Evolutionary conservation across 345 rosid genomes (phyloP).

Genomic region (Bretschneidera sinensis): DNA sequence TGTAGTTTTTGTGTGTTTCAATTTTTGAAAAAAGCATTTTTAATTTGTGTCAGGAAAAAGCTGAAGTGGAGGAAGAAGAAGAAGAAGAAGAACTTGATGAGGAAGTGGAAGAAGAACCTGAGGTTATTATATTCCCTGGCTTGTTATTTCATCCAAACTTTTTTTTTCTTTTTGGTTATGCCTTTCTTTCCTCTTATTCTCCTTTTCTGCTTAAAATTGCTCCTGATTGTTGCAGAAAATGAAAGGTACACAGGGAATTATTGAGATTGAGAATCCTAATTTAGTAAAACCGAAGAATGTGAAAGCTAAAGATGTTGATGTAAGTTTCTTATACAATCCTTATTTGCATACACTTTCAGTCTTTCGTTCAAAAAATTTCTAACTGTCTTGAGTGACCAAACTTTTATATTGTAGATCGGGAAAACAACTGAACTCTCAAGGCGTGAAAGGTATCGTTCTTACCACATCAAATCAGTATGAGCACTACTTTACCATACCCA

Average conservation of each 20-base stretch:
- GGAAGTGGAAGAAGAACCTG: slow-evolving; percentile 55
- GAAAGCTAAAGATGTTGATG: slow-evolving; percentile 73
- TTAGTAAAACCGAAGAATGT: slow-evolving; percentile 60
- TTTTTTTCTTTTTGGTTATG: not conserved
- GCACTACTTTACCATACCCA: not conserved
- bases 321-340: slow-evolving; percentile 27
- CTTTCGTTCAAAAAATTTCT: slow-evolving; percentile 1
- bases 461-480: not conserved
- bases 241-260: slow-evolving; percentile 77
- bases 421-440: slow-evolving; percentile 91
- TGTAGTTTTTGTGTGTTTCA: not conserved
- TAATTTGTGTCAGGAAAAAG: slow-evolving; percentile 42
- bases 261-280: slow-evolving; percentile 87
- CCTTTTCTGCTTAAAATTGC: not conserved
- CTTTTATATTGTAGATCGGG: slow-evolving; percentile 34
- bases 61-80: slow-evolving; percentile 30
- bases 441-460: slow-evolving; percentile 78
- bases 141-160: not conserved
- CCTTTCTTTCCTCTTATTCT: no score
- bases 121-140: slow-evolving; percentile 21
- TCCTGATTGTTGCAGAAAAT: slow-evolving; percentile 36
- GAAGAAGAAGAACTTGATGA: slow-evolving; percentile 47
- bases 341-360: not conserved
- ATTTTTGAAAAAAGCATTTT: not conserved
- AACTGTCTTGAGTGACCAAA: not conserved